Base-by-base conservation (phyloP, 108 stramenopile genomes). In the Schizochytrium sp. region DNA sequence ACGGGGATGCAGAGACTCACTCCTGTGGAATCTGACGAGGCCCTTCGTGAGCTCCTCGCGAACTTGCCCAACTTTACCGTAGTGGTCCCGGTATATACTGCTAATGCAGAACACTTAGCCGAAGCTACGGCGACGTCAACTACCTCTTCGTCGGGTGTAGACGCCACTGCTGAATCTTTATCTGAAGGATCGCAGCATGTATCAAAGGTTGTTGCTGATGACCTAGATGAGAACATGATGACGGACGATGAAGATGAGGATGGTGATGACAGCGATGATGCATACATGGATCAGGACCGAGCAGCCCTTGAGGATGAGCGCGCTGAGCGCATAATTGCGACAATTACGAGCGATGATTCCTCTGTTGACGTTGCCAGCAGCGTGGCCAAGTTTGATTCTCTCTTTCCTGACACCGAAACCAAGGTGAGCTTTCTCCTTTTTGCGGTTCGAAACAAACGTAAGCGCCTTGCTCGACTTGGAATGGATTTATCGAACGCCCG, bases 381-480 rank as follows among this genome's bases (percentile, higher is more conserved):
- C 64, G 15, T 15, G 12, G 64, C 64, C 64, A 69, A 69, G 64
- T 69, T 69, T 38, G 64, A 38, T 0, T 69, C 64, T 0, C 64
- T 69, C 64, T 69, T 69, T 44, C 64, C 64, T 38, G 64, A 69
- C 64, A 44, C 40, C 42, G 2, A 38, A 38, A 69, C 64, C 3
- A 69, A 69, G 64, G 64, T 69, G 19, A 15, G 64, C 64, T 69
- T 69, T 69, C 64, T 69, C 19, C 64, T 69, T 44, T 69, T 69
- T 69, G 64, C 64, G 12, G 15, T 13, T 44, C 12, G 44, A 0
- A 44, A 44, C 12, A 69, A 69, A 44, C 10, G 42, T 38, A 38
- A 44, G 10, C 64, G 64, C 5, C 64, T 69, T 15, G 10, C 64
- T 38, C 40, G 44, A 44, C 64, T 38, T 44, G 64, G 64, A 38